A percentile compares a stretch with the other conserved stretches of the same genome.
Evolutionary conservation across 495 filamentous ascomycete species (phyloP).

Genomic region (Aspergillus nidulans): DNA sequence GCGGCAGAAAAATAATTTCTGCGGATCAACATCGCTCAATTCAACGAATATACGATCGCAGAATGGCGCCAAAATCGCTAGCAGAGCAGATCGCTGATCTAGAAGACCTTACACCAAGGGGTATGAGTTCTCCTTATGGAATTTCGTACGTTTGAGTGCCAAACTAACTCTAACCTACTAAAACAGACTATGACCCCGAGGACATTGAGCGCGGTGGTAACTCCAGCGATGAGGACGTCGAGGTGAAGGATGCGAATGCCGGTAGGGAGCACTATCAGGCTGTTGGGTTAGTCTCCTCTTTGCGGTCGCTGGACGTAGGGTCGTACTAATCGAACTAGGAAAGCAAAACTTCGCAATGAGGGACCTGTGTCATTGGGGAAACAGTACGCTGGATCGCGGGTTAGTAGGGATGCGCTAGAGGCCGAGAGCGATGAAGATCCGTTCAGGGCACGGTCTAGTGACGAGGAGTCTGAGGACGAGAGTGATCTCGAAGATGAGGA

Average conservation of each 20-base stretch:
- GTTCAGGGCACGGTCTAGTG: slow-evolving; percentile 31
- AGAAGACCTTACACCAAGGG: slow-evolving; percentile 57
- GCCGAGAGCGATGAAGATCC: slow-evolving; percentile 46
- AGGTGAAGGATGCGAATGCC: slow-evolving; percentile 41
- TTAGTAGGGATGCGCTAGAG: slow-evolving; percentile 69
- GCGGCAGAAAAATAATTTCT: slow-evolving; percentile 34
- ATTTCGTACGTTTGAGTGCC: not conserved
- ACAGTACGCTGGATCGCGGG: slow-evolving; percentile 72
- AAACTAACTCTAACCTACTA: not conserved
- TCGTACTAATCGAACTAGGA: slow-evolving; percentile 43
- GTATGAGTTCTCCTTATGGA: slow-evolving; percentile 29
- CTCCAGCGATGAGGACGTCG: slow-evolving; percentile 51
- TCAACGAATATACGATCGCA: too few species aligned
- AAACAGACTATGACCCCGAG: slow-evolving; percentile 87
- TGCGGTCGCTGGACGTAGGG: not conserved
- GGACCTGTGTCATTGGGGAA: slow-evolving; percentile 61
- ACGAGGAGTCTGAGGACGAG: slow-evolving; percentile 39
- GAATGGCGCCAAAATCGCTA: slow-evolving; percentile 37
- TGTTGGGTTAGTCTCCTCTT: slow-evolving; percentile 57
- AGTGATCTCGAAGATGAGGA: slow-evolving; percentile 33
- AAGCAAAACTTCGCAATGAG: slow-evolving; percentile 77
- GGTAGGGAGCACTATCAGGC: slow-evolving; percentile 79
- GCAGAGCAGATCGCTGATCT: slow-evolving; percentile 64
- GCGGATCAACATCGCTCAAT: slow-evolving; percentile 11
- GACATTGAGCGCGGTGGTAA: slow-evolving; percentile 52